A percentile compares a stretch with the other conserved stretches of the same genome.
phyloP scores from a whole-genome alignment of 768 basidiomycete species.

The Hygrocybe punicea region DNA sequence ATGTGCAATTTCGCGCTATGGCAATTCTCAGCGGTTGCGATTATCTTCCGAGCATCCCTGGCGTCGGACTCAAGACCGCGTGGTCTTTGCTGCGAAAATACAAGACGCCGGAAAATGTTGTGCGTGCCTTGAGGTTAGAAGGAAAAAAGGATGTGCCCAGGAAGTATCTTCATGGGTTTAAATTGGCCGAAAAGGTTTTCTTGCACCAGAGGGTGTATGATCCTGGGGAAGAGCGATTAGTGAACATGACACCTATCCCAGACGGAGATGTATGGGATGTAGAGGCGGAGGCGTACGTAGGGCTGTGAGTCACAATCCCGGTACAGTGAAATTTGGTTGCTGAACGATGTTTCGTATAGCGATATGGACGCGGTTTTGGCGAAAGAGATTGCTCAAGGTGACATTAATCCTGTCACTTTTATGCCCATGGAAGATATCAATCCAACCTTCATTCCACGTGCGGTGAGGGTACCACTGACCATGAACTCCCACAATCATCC shows the following conservation, averaged over 20 bases:
- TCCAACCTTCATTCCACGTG: constrained; percentile 55
- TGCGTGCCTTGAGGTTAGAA: constrained; percentile 72
- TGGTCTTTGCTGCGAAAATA: constrained; percentile 76
- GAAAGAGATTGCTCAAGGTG: constrained; percentile 61
- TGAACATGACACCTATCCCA: constrained; percentile 61
- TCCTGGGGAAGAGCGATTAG: constrained; percentile 59
- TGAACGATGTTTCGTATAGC: constrained; percentile 38
- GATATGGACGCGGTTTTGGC: constrained; percentile 63
- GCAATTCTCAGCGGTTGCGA: constrained; percentile 92
- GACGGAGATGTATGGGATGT: constrained; percentile 52
- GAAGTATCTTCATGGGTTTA: constrained; percentile 71
- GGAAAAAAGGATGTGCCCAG: constrained; percentile 80
- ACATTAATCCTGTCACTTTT: constrained; percentile 66
- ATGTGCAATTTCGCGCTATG: constrained; percentile 88
- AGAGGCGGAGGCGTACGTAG: constrained; percentile 68
- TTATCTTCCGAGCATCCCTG: constrained; percentile 86
- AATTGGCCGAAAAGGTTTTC: constrained; percentile 87
- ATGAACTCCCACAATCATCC: constrained; percentile 20
- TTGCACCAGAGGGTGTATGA: constrained; percentile 90
- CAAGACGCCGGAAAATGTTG: constrained; percentile 80
- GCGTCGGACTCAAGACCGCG: constrained; percentile 93
- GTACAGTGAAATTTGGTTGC: not conserved
- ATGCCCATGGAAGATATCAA: constrained; percentile 78
- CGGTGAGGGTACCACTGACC: constrained; percentile 38
- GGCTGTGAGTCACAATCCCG: constrained; percentile 46